Evolutionary conservation across 805 yeast genomes (phyloP), one percentile per base, ranked within the genome.

Genomic region (Starmera quercuum): DNA sequence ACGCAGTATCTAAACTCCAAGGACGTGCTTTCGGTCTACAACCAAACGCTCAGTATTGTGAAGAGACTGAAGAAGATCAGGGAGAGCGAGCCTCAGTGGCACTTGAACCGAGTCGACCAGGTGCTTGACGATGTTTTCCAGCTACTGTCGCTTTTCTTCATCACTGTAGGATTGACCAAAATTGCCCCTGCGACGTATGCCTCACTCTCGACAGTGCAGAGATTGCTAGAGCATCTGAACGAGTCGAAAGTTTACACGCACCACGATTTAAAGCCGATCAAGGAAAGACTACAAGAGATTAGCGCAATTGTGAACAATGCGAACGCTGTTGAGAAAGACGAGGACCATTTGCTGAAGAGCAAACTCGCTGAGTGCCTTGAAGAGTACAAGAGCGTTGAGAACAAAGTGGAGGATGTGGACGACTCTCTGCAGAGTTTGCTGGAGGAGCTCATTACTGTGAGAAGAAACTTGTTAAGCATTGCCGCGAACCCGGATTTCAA

Each of bases 161-260:
- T 90, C 50, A 85, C 97, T 2, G 92, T 94, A 38, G 99, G 99
- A 3, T 65, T 86, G 46, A 82, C 83, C 30, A 80, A 86, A 46
- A 73, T 86, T 23, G 95, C 96, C 1, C 95, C 97, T 1, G 95
- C 97, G 5, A 84, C 95, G 1, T 92, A 83, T 59, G 90, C 95
- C 6, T 83, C 95, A 4, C 62, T 90, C 27, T 70, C 87, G 27
- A 86, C 97, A 0, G 95, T 92, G 15, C 81, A 80, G 58, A 76
- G 92, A 45, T 63, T 92, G 37, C 66, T 92, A 45, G 83, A 76
- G 42, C 97, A 90, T 59, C 63, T 90, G 40, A 73, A 75, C 43
- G 95, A 84, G 53, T 74, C 84, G 32, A 78, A 77, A 35, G 85
- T 84, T 15, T 90, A 78, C 57, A 87, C 97, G 1, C 75, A 74